Evolutionary conservation across 805 yeast genomes (phyloP).

Genomic region (Clavispora phyllophila): DNA sequence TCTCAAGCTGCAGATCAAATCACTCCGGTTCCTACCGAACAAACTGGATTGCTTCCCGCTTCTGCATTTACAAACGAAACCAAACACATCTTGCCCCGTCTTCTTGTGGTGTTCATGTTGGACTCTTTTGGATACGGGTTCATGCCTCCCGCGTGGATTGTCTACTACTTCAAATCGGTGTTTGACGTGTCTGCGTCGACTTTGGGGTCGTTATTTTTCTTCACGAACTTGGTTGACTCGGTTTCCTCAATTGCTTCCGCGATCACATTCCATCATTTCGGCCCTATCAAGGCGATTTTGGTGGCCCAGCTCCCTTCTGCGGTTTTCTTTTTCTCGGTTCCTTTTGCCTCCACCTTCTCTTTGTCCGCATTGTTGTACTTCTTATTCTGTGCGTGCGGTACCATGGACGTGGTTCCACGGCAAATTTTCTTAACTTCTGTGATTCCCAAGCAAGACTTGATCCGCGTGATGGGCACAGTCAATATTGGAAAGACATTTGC

Average conservation of each 20-base stretch:
- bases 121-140: slow-evolving; percentile 89
- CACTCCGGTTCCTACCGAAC: no score
- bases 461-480: slow-evolving; percentile 78
- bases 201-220: slow-evolving; percentile 65
- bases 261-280: slow-evolving; percentile 55
- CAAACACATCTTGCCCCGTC: slow-evolving; percentile 37
- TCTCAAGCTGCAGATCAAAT: neutral
- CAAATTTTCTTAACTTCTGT: slow-evolving; percentile 72
- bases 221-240: slow-evolving; percentile 58
- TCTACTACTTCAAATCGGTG: slow-evolving; percentile 64
- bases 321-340: slow-evolving; percentile 45
- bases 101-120: slow-evolving; percentile 63
- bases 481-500: slow-evolving; percentile 85
- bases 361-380: slow-evolving; percentile 56
- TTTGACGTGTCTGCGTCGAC: slow-evolving; percentile 51
- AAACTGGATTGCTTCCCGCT: neutral
- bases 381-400: slow-evolving; percentile 42
- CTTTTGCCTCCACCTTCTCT: slow-evolving; percentile 17
- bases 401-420: slow-evolving; percentile 92
- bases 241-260: slow-evolving; percentile 77
- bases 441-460: slow-evolving; percentile 57
- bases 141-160: slow-evolving; percentile 85
- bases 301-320: slow-evolving; percentile 78
- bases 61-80: slow-evolving; percentile 24
- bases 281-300: slow-evolving; percentile 76